A percentile compares a stretch with the other conserved stretches of the same genome.
Evolutionary conservation across 768 basidiomycete genomes (phyloP).

Genomic region (Suillus subaureus): DNA sequence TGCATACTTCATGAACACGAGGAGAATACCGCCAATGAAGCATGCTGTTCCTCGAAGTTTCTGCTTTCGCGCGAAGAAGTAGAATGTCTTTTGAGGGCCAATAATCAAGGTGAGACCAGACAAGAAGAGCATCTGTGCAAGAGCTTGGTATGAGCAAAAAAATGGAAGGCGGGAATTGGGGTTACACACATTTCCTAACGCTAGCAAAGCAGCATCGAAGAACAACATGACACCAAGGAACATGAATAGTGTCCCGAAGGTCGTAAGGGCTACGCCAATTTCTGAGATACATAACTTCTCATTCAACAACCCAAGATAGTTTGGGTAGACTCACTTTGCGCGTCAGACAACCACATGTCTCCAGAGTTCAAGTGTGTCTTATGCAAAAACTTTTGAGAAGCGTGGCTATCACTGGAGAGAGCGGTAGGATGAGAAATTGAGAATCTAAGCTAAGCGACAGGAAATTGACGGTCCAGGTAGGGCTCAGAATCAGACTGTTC

Average conservation of each 20-base stretch:
- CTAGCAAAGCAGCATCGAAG: slow-evolving; percentile 94
- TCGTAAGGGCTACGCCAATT: slow-evolving; percentile 95
- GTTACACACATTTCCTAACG: slow-evolving; percentile 90
- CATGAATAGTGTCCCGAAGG: slow-evolving; percentile 96
- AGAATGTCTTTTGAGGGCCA: slow-evolving; percentile 95
- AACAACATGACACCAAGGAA: slow-evolving; percentile 93
- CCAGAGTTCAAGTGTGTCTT: slow-evolving; percentile 3
- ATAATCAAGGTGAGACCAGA: slow-evolving; percentile 96
- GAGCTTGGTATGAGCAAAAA: not conserved
- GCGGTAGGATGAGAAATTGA: not conserved
- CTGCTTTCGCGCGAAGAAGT: slow-evolving; percentile 95
- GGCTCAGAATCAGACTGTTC: not conserved
- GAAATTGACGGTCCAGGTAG: no score
- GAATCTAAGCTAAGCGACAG: no score
- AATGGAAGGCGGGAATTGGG: slow-evolving; percentile 7
- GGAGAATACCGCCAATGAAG: slow-evolving; percentile 86
- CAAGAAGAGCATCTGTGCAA: slow-evolving; percentile 85
- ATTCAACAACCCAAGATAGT: slow-evolving; percentile 3
- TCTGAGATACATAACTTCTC: slow-evolving; percentile 46
- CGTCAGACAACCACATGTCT: slow-evolving; percentile 56
- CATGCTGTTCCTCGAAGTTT: slow-evolving; percentile 90
- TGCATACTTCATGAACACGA: slow-evolving; percentile 96
- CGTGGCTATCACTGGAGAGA: not conserved
- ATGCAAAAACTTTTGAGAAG: not conserved
- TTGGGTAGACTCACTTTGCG: slow-evolving; percentile 41